These are phyloP conservation scores for Torrubiellomyces zombiae DNA, from an alignment of 2,329 filamentous ascomycete species.

Conservation along the genomic window DNA sequence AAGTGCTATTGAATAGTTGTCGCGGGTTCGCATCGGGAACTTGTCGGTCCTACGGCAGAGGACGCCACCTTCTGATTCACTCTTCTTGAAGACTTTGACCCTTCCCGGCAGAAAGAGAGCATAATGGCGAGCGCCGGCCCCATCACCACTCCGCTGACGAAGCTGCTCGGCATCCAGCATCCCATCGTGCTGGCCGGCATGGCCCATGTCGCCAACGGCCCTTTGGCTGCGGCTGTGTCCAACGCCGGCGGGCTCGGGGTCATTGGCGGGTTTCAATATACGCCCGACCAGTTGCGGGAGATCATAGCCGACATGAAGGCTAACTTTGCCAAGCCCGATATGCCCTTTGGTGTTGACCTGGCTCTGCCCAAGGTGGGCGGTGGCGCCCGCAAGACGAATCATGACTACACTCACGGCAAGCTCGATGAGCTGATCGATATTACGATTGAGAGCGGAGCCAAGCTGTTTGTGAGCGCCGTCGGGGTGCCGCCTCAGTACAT, in stretches of 20 bases:
- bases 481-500: conserved; percentile 64
- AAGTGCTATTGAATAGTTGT: too few species aligned
- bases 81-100: neutral
- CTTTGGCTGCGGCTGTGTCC: conserved; percentile 70
- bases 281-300: conserved; percentile 53
- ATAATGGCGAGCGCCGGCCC: conserved; percentile 28
- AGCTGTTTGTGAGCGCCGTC: conserved; percentile 73
- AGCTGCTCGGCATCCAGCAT: conserved; percentile 67
- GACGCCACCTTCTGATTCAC: too few species aligned
- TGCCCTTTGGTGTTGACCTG: conserved; percentile 84
- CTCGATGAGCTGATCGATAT: conserved; percentile 79
- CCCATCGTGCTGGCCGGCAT: conserved; percentile 88
- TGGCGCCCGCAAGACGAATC: conserved; percentile 72
- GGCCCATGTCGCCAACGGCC: conserved; percentile 67
- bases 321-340: conserved; percentile 43
- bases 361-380: conserved; percentile 82
- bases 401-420: conserved; percentile 85
- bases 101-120: neutral
- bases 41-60: too few species aligned
- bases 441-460: conserved; percentile 67
- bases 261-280: conserved; percentile 57
- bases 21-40: too few species aligned
- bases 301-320: conserved; percentile 80
- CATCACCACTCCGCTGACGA: conserved; percentile 62
- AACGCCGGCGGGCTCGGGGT: conserved; percentile 77